Evolutionary conservation across 1,139 yeast species (phyloP).

Genomic region (Candida sanyaensis): DNA sequence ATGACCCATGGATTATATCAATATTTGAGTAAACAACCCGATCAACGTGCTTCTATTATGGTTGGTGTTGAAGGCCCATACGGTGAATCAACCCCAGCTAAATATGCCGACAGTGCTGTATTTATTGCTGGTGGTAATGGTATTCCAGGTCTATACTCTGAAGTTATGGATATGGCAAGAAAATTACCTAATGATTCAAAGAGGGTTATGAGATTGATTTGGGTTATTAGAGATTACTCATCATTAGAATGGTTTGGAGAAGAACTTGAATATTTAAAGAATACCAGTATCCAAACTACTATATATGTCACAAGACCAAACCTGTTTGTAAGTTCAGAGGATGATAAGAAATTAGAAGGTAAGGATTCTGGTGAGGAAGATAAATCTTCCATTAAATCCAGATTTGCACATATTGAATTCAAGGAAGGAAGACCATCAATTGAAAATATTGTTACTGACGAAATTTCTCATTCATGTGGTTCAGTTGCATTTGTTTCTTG

Average conservation of each 20-base stretch:
- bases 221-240: slow-evolving; percentile 32
- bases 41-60: slow-evolving; percentile 25
- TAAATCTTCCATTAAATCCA: slow-evolving; percentile 15
- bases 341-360: slow-evolving; percentile 6
- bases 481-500: slow-evolving; percentile 49
- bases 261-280: slow-evolving; percentile 28
- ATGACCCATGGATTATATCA: slow-evolving; percentile 35
- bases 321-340: slow-evolving; percentile 1
- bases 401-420: slow-evolving; percentile 31
- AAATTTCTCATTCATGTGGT: slow-evolving; percentile 30
- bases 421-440: slow-evolving; percentile 36
- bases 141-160: slow-evolving; percentile 45
- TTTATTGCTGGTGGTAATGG: slow-evolving; percentile 48
- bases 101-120: slow-evolving; percentile 31
- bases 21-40: slow-evolving; percentile 31
- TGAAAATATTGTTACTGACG: slow-evolving; percentile 25
- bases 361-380: slow-evolving; percentile 7
- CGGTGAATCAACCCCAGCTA: slow-evolving; percentile 34
- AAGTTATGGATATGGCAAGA: slow-evolving; percentile 33
- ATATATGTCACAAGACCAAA: slow-evolving; percentile 35
- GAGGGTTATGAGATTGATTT: slow-evolving; percentile 14
- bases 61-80: slow-evolving; percentile 47
- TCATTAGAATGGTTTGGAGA: slow-evolving; percentile 37
- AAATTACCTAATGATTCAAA: slow-evolving; percentile 21
- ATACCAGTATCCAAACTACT: slow-evolving; percentile 27